phyloP scores from a whole-genome alignment of 2,329 filamentous ascomycete species.

The Aspergillus luchuensis region DNA sequence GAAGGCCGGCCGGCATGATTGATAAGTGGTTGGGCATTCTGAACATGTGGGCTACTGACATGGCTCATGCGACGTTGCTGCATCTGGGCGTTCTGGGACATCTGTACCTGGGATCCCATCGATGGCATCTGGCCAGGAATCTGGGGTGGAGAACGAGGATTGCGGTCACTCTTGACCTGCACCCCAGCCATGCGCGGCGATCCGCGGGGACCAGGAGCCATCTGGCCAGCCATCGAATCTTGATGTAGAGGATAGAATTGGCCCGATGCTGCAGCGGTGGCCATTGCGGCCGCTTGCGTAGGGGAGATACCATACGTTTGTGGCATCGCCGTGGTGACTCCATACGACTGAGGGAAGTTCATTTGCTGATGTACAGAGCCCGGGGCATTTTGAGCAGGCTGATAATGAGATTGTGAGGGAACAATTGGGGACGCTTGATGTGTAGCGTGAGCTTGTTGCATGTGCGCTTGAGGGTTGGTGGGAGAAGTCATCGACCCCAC shows the following conservation, averaged over 20 bases:
- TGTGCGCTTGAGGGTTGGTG: conserved; percentile 68
- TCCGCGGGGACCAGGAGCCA: conserved; percentile 57
- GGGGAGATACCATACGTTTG: conserved; percentile 73
- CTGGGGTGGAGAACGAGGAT: conserved; percentile 74
- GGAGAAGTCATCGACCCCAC: conserved; percentile 68
- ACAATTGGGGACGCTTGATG: conserved; percentile 79
- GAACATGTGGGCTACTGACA: conserved; percentile 72
- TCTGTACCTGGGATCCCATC: conserved; percentile 50
- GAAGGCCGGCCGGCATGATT: conserved; percentile 63
- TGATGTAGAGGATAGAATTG: conserved; percentile 74
- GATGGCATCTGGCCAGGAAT: conserved; percentile 62
- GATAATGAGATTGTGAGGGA: conserved; percentile 71
- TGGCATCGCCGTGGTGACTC: conserved; percentile 73
- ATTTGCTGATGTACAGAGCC: conserved; percentile 67
- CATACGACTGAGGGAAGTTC: conserved; percentile 79
- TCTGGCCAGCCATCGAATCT: conserved; percentile 67
- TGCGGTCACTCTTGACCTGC: conserved; percentile 71
- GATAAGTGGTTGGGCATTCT: conserved; percentile 74
- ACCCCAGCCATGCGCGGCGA: conserved; percentile 76
- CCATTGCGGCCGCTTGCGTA: conserved; percentile 90
- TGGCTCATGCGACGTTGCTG: conserved; percentile 71
- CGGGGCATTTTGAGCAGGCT: conserved; percentile 62
- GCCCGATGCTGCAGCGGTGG: conserved; percentile 86
- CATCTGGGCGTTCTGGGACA: conserved; percentile 60
- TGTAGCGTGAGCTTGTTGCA: conserved; percentile 59